Conservation (phyloP, 805 yeast genomes). For the Maudiozyma turicensis region DNA sequence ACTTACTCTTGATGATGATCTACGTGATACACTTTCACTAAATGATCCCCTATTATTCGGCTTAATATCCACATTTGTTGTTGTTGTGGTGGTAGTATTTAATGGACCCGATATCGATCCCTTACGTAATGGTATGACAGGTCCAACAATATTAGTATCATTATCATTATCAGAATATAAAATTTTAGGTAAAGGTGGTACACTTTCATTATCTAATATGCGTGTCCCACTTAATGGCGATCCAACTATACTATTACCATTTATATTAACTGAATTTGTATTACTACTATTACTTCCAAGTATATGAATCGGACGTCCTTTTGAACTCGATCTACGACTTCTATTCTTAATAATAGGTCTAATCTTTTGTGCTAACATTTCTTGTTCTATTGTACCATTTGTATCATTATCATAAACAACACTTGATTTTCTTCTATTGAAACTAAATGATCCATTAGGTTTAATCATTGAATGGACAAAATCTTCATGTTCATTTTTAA, state of each 20-base stretch:
- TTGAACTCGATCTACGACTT: constrained; percentile 14
- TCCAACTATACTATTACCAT: background rate
- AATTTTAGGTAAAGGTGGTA: constrained; percentile 4
- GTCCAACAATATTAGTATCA: background rate
- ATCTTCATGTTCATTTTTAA: background rate
- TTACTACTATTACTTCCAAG: constrained; percentile 36
- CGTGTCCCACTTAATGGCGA: background rate
- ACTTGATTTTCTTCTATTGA: constrained; percentile 15
- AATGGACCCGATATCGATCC: background rate
- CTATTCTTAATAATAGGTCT: constrained; percentile 9
- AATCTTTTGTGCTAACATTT: constrained; percentile 9
- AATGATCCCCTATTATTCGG: background rate
- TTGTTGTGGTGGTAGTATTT: background rate
- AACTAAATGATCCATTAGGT: constrained; percentile 2
- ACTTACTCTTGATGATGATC: constrained; percentile 30
- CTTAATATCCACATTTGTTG: background rate
- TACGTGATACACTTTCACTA: constrained; percentile 19
- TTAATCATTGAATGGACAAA: background rate
- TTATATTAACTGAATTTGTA: constrained; percentile 43
- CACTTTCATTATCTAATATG: background rate
- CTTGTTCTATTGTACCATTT: constrained; percentile 11
- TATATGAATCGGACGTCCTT: background rate
- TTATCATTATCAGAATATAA: constrained; percentile 3
- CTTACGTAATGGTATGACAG: background rate
- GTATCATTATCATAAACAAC: constrained; percentile 21